phyloP scores from a whole-genome alignment of 2,329 filamentous ascomycete species.

The Aspergillus unguis region DNA sequence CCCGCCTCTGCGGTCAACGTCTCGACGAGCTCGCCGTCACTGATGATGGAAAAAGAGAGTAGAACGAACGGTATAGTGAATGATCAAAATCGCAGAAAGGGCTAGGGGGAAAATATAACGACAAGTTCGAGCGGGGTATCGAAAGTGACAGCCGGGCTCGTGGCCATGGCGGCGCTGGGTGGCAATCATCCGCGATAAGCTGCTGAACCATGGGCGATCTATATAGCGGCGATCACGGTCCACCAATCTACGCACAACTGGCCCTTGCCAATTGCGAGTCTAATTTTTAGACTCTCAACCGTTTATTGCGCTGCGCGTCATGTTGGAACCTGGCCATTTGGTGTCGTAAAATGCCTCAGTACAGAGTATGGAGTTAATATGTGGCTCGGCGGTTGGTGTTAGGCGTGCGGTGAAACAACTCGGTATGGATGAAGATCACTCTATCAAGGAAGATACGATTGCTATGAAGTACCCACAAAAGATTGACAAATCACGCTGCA shows the following conservation, averaged over 20 bases:
- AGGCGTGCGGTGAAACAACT: too few species aligned
- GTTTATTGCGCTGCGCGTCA: not conserved
- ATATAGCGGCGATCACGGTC: constrained; percentile 24
- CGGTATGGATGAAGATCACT: too few species aligned
- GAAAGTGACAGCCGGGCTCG: not conserved
- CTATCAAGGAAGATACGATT: not conserved
- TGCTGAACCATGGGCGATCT: constrained; percentile 11
- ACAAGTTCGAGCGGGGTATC: not conserved
- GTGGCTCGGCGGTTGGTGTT: not conserved
- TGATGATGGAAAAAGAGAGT: not conserved
- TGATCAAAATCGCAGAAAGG: not conserved
- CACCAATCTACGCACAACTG: constrained; percentile 14
- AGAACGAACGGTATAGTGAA: not conserved
- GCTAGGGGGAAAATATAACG: not conserved
- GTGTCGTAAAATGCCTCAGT: constrained; percentile 3
- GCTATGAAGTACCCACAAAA: not conserved
- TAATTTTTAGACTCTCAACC: constrained; percentile 1
- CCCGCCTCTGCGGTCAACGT: constrained; percentile 2
- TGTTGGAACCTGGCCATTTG: not conserved
- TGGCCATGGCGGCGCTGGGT: not conserved
- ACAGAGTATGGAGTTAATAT: not conserved
- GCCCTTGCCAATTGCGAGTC: constrained; percentile 7
- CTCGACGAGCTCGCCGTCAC: not conserved
- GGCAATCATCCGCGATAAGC: constrained; percentile 17
- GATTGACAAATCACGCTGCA: constrained; percentile 12